Base-by-base conservation (phyloP, 2,329 filamentous ascomycete genomes). In the Calonectria hawksworthii region DNA sequence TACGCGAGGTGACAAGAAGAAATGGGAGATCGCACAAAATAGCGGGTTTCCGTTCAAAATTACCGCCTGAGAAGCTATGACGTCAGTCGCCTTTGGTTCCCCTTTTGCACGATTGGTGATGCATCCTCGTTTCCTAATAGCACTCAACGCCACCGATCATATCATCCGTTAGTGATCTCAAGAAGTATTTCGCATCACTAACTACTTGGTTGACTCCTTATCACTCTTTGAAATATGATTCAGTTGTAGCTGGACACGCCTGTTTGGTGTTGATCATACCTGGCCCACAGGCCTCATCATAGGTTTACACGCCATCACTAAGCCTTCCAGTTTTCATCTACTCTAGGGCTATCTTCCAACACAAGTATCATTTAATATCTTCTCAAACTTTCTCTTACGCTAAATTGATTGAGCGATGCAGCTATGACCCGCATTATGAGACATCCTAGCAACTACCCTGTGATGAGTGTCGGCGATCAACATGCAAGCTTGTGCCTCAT, bases 241-340 rank as follows among this genome's bases (percentile, higher is more conserved):
- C 1, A 10, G 1, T 18, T 8, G 7, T n/a, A 18, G 8, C 7
- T 1, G 36, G 11, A 2, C 11, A n/a, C 9, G 9, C 7, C 41
- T n/a, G 7, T 9, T 44, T 44, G 41, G n/a, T 7, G 1, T 44
- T n/a, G 18, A 44, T 44, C 5, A 13, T 44, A 41, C 7, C 16
- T 2, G 3, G 18, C 18, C 11, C 7, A 13, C 6, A 18, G 2
- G 38, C 16, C 41, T 44, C 18, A 44, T 6, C 5, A 13, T 13
- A 7, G 8, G 18, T 2, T 9, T 8, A 21, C 41, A 44, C n/a
- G 5, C 41, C 18, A 4, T n/a, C 41, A 1, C 18, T 16, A n/a
- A 44, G 8, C 14, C 36, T 38, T 9, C 8, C 18, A 18, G 18
- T 13, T 8, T 16, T 0, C 41, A 36, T 36, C 34, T 36, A 8